Evolutionary conservation across 2,329 filamentous ascomycete genomes (phyloP), one percentile per base, ranked within the genome.

Genomic region (Phialemoniopsis sp.): DNA sequence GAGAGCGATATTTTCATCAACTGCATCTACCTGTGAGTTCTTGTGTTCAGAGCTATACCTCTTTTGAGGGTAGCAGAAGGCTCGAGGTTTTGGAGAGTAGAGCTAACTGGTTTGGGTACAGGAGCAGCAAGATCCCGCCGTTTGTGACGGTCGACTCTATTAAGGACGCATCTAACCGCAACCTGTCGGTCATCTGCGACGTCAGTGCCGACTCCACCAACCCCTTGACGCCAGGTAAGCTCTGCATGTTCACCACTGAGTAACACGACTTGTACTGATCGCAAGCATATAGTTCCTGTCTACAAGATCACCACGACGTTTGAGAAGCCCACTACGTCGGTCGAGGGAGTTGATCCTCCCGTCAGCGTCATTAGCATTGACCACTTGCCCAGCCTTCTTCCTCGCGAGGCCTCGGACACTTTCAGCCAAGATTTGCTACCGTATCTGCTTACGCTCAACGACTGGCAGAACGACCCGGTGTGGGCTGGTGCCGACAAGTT

Each of bases 281-380:
- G n/a, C n/a, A n/a, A n/a, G n/a, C n/a, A n/a, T n/a, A n/a, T 54
- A 49, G 79, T 90, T 40, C 89, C 89, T 17, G 82, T 95, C 57
- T 95, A 95, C 71, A 73, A 75, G 49, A 80, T 86, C 58, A 87
- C 87, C 62, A 95, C 87, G 35, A 93, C 89, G 16, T 96, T 96
- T 58, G 79, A 82, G 58, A 81, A 87, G 58, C 91, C 90, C n/a
- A 95, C 89, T 1, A 82, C 95, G 0, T 76, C 82, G 1, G 85
- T 93, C 17, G 68, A 79, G 28, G 62, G 80, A 73, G 47, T 78
- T 67, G 54, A 72, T 38, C 76, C 80, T 1, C 74, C 77, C 8
- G 66, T 95, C 41, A 82, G 78, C 35, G 87, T 96, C 51, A 95
- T 96, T 63, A 85, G 81, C 59, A 93, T 94, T 55, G 87, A 94